These are phyloP conservation scores for Kappamyces sp. DNA, from an alignment of 192 early-diverging fungal species.

Conservation along the genomic window DNA sequence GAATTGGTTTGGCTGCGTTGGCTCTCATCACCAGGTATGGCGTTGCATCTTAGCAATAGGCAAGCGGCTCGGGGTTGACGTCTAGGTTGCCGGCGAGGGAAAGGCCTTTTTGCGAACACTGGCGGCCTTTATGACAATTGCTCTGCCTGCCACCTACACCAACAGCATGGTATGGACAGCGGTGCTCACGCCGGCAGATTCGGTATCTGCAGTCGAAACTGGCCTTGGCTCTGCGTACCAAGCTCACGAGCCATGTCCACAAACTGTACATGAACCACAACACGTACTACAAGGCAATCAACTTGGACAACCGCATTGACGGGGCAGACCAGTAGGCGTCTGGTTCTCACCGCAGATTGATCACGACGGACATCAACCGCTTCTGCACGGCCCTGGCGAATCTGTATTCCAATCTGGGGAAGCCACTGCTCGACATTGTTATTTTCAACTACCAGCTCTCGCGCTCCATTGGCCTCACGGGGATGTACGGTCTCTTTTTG, in stretches of 20 bases:
- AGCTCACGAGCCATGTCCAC: constrained; percentile 31
- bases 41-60: neutral
- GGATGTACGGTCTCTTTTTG: constrained; percentile 28
- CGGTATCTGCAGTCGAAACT: constrained; percentile 47
- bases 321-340: constrained; percentile 33
- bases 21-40: neutral
- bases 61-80: neutral
- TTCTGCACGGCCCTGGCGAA: constrained; percentile 63
- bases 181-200: constrained; percentile 29
- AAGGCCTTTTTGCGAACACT: constrained; percentile 70
- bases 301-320: constrained; percentile 41
- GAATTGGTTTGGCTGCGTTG: constrained; percentile 65
- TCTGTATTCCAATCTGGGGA: constrained; percentile 70
- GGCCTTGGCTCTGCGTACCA: constrained; percentile 35
- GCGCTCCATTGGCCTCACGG: constrained; percentile 29
- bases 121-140: constrained; percentile 87
- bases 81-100: constrained; percentile 68
- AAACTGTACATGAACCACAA: constrained; percentile 34
- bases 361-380: constrained; percentile 61
- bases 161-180: constrained; percentile 79
- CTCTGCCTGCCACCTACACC: constrained; percentile 93
- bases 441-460: constrained; percentile 70
- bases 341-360: constrained; percentile 19
- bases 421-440: constrained; percentile 66
- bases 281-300: constrained; percentile 39